Evolutionary conservation across 306 rosid genomes (phyloP).

Genomic region (Gillenia trifoliata): DNA sequence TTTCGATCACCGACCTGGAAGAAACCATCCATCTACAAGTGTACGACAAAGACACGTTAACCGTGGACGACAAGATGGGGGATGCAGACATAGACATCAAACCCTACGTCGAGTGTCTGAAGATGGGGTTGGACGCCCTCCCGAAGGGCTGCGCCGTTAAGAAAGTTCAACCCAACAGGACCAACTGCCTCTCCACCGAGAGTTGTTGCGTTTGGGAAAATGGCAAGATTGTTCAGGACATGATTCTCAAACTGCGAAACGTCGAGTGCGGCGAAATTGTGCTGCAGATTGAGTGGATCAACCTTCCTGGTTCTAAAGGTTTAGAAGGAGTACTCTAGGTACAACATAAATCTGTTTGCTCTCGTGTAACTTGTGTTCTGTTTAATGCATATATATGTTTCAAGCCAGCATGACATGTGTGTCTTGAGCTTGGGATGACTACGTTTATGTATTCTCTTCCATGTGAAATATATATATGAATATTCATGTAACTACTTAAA

Average conservation of each 20-base stretch:
- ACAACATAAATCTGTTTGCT: background rate
- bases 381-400: background rate
- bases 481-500: background rate
- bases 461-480: background rate
- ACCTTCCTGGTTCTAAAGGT: slow-evolving; percentile 43
- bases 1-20: slow-evolving; percentile 38
- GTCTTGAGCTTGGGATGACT: background rate
- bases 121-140: slow-evolving; percentile 41
- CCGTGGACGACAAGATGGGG: slow-evolving; percentile 78
- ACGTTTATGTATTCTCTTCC: background rate
- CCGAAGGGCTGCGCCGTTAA: slow-evolving; percentile 65
- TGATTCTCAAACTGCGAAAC: slow-evolving; percentile 61
- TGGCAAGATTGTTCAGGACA: slow-evolving; percentile 59
- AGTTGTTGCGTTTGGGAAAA: slow-evolving; percentile 58
- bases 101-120: slow-evolving; percentile 48
- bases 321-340: slow-evolving; percentile 5
- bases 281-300: slow-evolving; percentile 61
- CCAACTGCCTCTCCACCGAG: slow-evolving; percentile 57
- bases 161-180: slow-evolving; percentile 46
- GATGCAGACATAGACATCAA: slow-evolving; percentile 68
- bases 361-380: background rate
- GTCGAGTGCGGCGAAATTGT: slow-evolving; percentile 68
- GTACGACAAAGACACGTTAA: slow-evolving; percentile 66
- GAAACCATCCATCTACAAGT: slow-evolving; percentile 50
- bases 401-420: background rate